phyloP scores from a whole-genome alignment of 495 filamentous ascomycete species.

The Tuber borchii region DNA sequence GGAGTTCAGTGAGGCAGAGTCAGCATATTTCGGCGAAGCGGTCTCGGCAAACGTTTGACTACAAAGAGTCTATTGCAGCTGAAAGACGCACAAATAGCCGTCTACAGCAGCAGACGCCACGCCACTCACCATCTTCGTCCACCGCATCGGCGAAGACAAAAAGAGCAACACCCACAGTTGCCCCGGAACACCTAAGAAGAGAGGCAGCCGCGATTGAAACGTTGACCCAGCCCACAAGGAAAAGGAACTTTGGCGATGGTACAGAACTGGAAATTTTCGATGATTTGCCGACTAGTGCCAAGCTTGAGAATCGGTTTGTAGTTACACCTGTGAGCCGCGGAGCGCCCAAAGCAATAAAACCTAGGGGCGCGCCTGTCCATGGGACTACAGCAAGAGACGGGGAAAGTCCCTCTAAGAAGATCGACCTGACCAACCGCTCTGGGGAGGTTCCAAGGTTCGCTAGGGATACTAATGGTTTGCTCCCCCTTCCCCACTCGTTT shows the following conservation, averaged over 20 bases:
- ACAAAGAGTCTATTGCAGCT: conserved; percentile 54
- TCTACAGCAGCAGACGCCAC: conserved; percentile 47
- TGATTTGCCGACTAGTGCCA: conserved; percentile 81
- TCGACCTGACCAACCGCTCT: conserved; percentile 47
- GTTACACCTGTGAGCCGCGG: conserved; percentile 70
- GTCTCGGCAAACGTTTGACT: conserved; percentile 49
- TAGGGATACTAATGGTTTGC: conserved; percentile 77
- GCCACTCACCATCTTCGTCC: conserved; percentile 51
- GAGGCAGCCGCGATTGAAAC: conserved; percentile 58
- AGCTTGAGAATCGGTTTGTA: conserved; percentile 71
- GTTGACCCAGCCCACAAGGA: conserved; percentile 64
- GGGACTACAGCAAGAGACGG: conserved; percentile 27
- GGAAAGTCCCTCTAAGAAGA: conserved; percentile 38
- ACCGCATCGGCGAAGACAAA: conserved; percentile 52
- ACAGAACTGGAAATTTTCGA: conserved; percentile 88
- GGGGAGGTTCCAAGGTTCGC: conserved; percentile 73
- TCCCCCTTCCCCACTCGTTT: conserved; percentile 11
- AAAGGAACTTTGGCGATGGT: conserved; percentile 82
- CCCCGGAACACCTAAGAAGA: conserved; percentile 49
- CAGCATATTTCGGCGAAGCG: conserved; percentile 70
- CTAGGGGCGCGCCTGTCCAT: conserved; percentile 53
- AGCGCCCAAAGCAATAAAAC: conserved; percentile 60
- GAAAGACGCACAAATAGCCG: conserved; percentile 50
- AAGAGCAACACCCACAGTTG: conserved; percentile 54
- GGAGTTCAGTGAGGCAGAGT: conserved; percentile 64